Evolutionary conservation across 1,139 yeast genomes (phyloP).

Genomic region (Williopsis jadinii): DNA sequence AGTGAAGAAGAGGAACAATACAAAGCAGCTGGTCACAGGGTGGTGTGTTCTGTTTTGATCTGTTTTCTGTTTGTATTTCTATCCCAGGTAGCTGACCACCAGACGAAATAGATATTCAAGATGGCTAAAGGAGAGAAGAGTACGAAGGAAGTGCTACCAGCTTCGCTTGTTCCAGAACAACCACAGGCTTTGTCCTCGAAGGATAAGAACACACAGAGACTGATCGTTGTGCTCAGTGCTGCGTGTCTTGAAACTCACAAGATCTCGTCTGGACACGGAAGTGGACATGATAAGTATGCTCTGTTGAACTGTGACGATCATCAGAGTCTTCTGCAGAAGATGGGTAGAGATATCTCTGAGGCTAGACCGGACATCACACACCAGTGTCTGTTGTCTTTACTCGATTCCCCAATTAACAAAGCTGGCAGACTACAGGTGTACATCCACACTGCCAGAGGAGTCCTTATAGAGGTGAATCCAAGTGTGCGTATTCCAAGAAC

Average conservation of each 20-base stretch:
- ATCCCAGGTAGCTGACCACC: too few species aligned
- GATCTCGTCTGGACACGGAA: conserved; percentile 53
- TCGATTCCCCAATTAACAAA: conserved; percentile 94
- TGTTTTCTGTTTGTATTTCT: too few species aligned
- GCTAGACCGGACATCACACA: conserved; percentile 98
- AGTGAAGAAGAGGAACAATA: too few species aligned
- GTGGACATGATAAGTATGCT: conserved; percentile 86
- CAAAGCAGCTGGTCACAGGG: too few species aligned
- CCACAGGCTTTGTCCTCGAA: conserved; percentile 76
- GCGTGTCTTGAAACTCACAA: conserved; percentile 96
- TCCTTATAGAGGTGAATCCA: conserved; percentile 91
- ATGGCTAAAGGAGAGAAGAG: neutral
- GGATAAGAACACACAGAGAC: conserved; percentile 76
- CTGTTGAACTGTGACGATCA: conserved; percentile 95
- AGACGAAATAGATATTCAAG: too few species aligned
- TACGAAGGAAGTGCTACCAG: conserved; percentile 41
- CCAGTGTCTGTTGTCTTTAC: conserved; percentile 83
- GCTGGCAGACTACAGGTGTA: conserved; percentile 96
- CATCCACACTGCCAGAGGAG: conserved; percentile 93
- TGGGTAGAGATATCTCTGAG: conserved; percentile 96
- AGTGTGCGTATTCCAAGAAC: conserved; percentile 96
- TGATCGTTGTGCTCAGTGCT: conserved; percentile 87
- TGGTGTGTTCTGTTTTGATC: too few species aligned
- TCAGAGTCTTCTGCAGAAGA: conserved; percentile 88
- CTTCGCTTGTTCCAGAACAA: conserved; percentile 76